Evolutionary conservation across 768 basidiomycete species (phyloP).

Genomic region (Tremella fuciformis): DNA sequence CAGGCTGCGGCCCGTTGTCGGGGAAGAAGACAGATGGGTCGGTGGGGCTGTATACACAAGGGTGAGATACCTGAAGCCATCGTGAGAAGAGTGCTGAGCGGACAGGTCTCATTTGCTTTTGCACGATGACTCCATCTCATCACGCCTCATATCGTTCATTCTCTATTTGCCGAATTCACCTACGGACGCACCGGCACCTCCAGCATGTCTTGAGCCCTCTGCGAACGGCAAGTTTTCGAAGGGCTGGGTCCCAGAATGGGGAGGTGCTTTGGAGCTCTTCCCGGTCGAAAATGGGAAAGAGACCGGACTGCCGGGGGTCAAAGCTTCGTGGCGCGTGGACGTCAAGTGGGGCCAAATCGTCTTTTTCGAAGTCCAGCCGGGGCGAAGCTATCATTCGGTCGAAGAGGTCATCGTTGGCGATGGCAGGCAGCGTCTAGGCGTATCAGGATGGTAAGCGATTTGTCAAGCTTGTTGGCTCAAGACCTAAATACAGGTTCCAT

Average conservation of each 20-base stretch:
- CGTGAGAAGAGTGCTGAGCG: not conserved
- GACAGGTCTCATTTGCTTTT: constrained; percentile 68
- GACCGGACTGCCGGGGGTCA: constrained; percentile 62
- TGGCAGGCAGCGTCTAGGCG: constrained; percentile 72
- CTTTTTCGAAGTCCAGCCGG: constrained; percentile 76
- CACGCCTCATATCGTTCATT: constrained; percentile 91
- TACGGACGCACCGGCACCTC: constrained; percentile 55
- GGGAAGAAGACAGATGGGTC: constrained; percentile 93
- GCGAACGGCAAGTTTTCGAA: constrained; percentile 44
- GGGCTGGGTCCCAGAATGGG: constrained; percentile 83
- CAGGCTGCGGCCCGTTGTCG: constrained; percentile 86
- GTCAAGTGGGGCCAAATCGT: constrained; percentile 54
- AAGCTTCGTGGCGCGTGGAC: constrained; percentile 46
- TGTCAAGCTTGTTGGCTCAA: not conserved
- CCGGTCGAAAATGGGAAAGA: constrained; percentile 62
- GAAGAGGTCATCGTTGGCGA: constrained; percentile 91
- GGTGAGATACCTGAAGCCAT: constrained; percentile 58
- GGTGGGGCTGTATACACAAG: constrained; percentile 83
- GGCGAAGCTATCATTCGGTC: constrained; percentile 91
- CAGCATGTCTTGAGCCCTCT: constrained; percentile 52
- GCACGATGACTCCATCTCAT: constrained; percentile 97
- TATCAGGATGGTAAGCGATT: constrained; percentile 73
- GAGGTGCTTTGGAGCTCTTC: constrained; percentile 91
- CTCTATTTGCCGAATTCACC: constrained; percentile 76
- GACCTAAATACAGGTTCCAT: constrained; percentile 63